A percentile compares a stretch with the other conserved stretches of the same genome.
These are phyloP conservation scores for Fusarium secorum DNA, from an alignment of 2,329 filamentous ascomycete genomes.

Conservation along the genomic window DNA sequence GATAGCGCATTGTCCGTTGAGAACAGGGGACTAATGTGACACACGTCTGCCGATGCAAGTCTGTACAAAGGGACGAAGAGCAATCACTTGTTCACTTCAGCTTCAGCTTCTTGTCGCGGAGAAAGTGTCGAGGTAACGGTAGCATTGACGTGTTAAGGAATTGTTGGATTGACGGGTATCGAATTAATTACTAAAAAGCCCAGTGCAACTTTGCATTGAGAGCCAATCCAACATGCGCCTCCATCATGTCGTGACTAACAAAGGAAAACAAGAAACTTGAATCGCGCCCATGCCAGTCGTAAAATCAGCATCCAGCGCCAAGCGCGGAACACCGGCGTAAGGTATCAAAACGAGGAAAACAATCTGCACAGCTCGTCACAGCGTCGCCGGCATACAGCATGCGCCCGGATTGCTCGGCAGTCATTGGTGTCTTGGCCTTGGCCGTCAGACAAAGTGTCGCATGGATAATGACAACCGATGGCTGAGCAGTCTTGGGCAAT, in stretches of 20 bases:
- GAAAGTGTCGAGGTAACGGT: neutral
- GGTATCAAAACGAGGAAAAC: slow-evolving; percentile 29
- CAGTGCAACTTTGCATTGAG: slow-evolving; percentile 38
- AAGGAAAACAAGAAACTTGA: slow-evolving; percentile 25
- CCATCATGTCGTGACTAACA: slow-evolving; percentile 29
- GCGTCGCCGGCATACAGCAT: slow-evolving; percentile 1
- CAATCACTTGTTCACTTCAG: neutral
- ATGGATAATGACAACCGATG: slow-evolving; percentile 18
- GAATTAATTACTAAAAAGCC: slow-evolving; percentile 43
- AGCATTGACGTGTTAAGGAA: slow-evolving; percentile 10
- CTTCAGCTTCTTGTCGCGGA: neutral
- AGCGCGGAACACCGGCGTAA: slow-evolving; percentile 27
- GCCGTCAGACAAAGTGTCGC: slow-evolving; percentile 18
- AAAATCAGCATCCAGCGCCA: slow-evolving; percentile 30
- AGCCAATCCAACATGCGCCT: slow-evolving; percentile 39
- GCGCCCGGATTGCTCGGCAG: slow-evolving; percentile 29
- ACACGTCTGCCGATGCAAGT: slow-evolving; percentile 20
- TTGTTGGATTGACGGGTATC: slow-evolving; percentile 44
- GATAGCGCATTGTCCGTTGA: neutral
- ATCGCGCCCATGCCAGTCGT: slow-evolving; percentile 30
- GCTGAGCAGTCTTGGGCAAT: slow-evolving; percentile 12
- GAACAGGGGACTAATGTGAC: neutral
- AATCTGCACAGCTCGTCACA: slow-evolving; percentile 22
- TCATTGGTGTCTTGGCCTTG: slow-evolving; percentile 36
- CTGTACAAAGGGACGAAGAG: neutral